These are phyloP conservation scores for Saccharomycopsis crataegensis DNA, from an alignment of 1,139 yeast genomes.

Conservation along the genomic window DNA sequence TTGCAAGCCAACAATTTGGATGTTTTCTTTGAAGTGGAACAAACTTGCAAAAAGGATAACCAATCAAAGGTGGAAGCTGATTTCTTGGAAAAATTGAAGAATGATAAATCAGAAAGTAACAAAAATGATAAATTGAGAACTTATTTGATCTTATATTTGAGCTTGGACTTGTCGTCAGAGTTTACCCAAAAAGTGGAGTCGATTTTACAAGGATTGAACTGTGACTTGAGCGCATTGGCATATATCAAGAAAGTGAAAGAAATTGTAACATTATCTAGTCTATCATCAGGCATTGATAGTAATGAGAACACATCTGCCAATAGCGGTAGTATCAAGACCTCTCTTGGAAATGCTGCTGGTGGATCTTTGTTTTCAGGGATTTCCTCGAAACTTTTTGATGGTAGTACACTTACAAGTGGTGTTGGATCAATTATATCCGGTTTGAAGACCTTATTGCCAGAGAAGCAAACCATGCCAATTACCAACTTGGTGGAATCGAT, in stretches of 20 bases:
- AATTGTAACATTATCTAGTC: conserved; percentile 43
- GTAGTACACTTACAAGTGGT: conserved; percentile 58
- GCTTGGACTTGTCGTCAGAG: conserved; percentile 49
- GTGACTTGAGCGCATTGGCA: conserved; percentile 57
- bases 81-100: conserved; percentile 49
- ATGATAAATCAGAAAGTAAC: conserved; percentile 39
- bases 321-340: conserved; percentile 19
- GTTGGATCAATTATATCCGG: conserved; percentile 85
- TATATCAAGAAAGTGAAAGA: conserved; percentile 80
- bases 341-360: conserved; percentile 42
- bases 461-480: conserved; percentile 78
- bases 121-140: conserved; percentile 80
- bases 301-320: conserved; percentile 19
- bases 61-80: conserved; percentile 42
- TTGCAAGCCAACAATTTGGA: conserved; percentile 82
- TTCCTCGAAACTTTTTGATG: conserved; percentile 71
- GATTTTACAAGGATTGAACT: conserved; percentile 51
- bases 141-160: conserved; percentile 63
- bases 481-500: conserved; percentile 87
- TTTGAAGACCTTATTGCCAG: conserved; percentile 80
- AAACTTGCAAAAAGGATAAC: conserved; percentile 51
- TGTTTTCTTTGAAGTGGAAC: conserved; percentile 89
- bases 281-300: conserved; percentile 24
- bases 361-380: conserved; percentile 56
- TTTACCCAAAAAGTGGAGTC: conserved; percentile 62